Evolutionary conservation across 2,329 filamentous ascomycete species (phyloP).

Genomic region (Fusarium secorum): DNA sequence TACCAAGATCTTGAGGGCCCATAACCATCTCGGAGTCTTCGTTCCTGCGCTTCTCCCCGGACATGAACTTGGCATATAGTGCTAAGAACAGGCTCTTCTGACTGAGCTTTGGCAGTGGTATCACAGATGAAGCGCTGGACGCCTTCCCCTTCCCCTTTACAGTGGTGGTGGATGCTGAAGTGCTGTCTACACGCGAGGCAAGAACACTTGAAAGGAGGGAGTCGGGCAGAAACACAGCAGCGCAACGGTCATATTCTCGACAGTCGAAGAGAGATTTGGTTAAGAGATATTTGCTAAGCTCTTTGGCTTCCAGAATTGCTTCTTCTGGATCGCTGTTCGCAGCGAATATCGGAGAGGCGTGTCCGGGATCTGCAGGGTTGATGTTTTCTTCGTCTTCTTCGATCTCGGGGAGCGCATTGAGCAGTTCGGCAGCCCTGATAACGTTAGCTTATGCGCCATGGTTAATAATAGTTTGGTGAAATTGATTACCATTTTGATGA

Average conservation of each 20-base stretch:
- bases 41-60: slow-evolving; percentile 94
- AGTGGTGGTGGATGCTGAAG: slow-evolving; percentile 53
- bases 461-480: background rate
- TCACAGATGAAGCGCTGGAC: slow-evolving; percentile 31
- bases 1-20: slow-evolving; percentile 88
- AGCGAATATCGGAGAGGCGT: slow-evolving; percentile 58
- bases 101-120: slow-evolving; percentile 68
- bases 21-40: slow-evolving; percentile 98
- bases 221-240: slow-evolving; percentile 86
- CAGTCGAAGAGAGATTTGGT: slow-evolving; percentile 97
- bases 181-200: slow-evolving; percentile 54
- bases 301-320: slow-evolving; percentile 76
- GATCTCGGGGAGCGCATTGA: slow-evolving; percentile 78
- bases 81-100: slow-evolving; percentile 93
- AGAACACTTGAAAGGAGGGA: slow-evolving; percentile 75
- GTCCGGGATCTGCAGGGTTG: slow-evolving; percentile 44
- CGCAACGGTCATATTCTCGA: slow-evolving; percentile 92
- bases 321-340: slow-evolving; percentile 74
- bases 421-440: slow-evolving; percentile 89
- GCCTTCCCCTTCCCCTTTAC: slow-evolving; percentile 67
- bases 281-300: slow-evolving; percentile 84
- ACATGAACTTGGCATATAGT: slow-evolving; percentile 89
- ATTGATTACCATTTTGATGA: slow-evolving; percentile 86
- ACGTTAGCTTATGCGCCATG: slow-evolving; percentile 22
- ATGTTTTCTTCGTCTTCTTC: slow-evolving; percentile 62